These are phyloP conservation scores for Chrysoporthe deuterocubensis DNA, from an alignment of 2,329 filamentous ascomycete species.

Conservation along the genomic window DNA sequence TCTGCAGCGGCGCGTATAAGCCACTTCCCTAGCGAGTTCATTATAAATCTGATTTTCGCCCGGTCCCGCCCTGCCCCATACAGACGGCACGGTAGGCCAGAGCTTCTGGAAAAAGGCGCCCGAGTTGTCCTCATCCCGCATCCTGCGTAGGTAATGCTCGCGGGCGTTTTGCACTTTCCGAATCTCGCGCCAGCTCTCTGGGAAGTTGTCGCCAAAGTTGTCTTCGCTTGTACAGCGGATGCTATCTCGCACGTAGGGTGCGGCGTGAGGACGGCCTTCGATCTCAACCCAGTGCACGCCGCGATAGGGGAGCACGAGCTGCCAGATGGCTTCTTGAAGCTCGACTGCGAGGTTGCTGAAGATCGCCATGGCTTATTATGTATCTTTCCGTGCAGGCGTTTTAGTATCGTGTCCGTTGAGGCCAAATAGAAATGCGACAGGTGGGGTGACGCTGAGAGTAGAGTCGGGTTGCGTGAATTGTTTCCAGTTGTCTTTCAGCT, in stretches of 20 bases:
- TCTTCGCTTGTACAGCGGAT: neutral
- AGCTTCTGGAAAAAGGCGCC: neutral
- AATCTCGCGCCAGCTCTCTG: neutral
- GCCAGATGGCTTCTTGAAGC: constrained; percentile 9
- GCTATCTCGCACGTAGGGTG: neutral
- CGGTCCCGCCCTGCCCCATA: neutral
- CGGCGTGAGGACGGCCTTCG: neutral
- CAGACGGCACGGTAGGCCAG: neutral
- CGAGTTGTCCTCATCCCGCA: neutral
- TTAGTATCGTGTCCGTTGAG: neutral
- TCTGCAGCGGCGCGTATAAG: constrained; percentile 11
- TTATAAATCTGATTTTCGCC: constrained; percentile 1
- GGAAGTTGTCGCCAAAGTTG: neutral
- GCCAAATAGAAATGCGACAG: too few relatives aligned
- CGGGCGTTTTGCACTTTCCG: too few relatives aligned
- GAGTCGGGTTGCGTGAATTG: too few relatives aligned
- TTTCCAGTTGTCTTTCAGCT: too few relatives aligned
- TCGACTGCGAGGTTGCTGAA: constrained; percentile 15
- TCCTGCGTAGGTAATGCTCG: neutral
- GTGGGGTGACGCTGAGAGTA: too few relatives aligned
- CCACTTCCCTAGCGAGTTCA: constrained; percentile 3
- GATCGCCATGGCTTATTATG: neutral
- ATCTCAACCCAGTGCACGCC: constrained; percentile 12
- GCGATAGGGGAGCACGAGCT: constrained; percentile 5
- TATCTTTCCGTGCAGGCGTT: neutral